Percentiles rank a stretch among this genome's conserved stretches.
These are phyloP conservation scores for Hericium rajendrae DNA, from an alignment of 768 basidiomycete genomes.

Conservation along the genomic window DNA sequence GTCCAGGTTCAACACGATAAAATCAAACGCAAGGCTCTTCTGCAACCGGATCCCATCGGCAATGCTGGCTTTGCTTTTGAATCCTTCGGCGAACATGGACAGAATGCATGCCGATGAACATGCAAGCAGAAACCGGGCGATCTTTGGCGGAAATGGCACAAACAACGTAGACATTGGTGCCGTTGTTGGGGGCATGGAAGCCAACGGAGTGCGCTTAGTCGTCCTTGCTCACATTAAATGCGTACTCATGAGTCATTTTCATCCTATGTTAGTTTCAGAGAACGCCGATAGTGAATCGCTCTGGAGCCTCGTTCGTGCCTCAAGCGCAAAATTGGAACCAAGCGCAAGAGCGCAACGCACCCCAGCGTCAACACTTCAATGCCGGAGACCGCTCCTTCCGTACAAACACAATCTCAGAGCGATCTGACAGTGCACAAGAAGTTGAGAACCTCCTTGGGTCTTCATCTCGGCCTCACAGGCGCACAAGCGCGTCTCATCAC, in stretches of 20 bases:
- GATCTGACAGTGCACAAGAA: constrained; percentile 3
- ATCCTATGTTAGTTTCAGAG: constrained; percentile 48
- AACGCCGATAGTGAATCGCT: constrained; percentile 53
- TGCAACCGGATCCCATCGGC: constrained; percentile 24
- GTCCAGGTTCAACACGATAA: constrained; percentile 67
- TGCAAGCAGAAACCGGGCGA: constrained; percentile 10
- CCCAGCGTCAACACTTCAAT: neutral
- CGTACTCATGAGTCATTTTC: neutral
- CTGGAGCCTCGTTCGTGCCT: constrained; percentile 38
- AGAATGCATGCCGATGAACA: neutral
- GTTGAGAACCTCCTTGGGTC: neutral
- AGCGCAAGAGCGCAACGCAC: constrained; percentile 13
- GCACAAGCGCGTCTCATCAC: neutral
- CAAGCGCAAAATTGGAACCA: constrained; percentile 13
- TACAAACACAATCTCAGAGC: constrained; percentile 18
- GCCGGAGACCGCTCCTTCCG: constrained; percentile 17
- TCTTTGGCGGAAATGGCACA: constrained; percentile 15
- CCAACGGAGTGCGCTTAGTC: constrained; percentile 38
- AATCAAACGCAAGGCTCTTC: constrained; percentile 70
- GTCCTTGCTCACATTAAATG: neutral
- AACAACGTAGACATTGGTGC: constrained; percentile 37
- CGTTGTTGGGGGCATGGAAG: constrained; percentile 59
- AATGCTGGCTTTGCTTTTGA: constrained; percentile 3
- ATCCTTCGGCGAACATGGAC: neutral
- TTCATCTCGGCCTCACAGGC: neutral